These are phyloP conservation scores for Lagenaria siceraria DNA, from an alignment of 306 rosid genomes.

Conservation along the genomic window DNA sequence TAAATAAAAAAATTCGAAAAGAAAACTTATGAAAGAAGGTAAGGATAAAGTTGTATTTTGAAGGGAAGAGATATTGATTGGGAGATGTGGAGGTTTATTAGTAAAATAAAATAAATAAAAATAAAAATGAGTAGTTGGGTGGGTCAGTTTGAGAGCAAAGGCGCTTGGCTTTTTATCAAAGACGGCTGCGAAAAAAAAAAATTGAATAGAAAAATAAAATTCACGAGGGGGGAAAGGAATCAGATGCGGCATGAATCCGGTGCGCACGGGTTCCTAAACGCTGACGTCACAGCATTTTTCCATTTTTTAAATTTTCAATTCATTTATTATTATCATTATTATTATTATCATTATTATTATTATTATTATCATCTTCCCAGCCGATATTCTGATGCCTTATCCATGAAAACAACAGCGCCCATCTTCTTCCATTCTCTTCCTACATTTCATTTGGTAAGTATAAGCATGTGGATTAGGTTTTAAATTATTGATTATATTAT, in stretches of 20 bases:
- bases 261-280: constrained; percentile 4
- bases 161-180: constrained; percentile 8
- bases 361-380: background rate
- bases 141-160: background rate
- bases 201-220: constrained; percentile 11
- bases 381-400: constrained; percentile 6
- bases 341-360: too few species aligned
- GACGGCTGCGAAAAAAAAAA: constrained; percentile 17
- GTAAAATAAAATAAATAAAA: background rate
- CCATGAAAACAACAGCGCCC: background rate
- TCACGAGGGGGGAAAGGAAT: constrained; percentile 15
- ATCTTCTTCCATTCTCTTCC: background rate
- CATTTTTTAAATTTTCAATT: background rate
- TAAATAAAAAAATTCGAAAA: too few species aligned
- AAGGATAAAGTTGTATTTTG: background rate
- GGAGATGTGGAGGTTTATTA: background rate
- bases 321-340: background rate
- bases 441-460: too few species aligned
- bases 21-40: background rate
- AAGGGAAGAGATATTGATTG: background rate
- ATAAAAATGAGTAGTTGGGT: background rate
- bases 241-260: constrained; percentile 27
- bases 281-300: constrained; percentile 12
- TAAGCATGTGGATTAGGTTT: too few species aligned
- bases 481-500: too few species aligned